These are phyloP conservation scores for Berberis vulgaris DNA, from an alignment of 164 flowering plant genomes.

Conservation along the genomic window DNA sequence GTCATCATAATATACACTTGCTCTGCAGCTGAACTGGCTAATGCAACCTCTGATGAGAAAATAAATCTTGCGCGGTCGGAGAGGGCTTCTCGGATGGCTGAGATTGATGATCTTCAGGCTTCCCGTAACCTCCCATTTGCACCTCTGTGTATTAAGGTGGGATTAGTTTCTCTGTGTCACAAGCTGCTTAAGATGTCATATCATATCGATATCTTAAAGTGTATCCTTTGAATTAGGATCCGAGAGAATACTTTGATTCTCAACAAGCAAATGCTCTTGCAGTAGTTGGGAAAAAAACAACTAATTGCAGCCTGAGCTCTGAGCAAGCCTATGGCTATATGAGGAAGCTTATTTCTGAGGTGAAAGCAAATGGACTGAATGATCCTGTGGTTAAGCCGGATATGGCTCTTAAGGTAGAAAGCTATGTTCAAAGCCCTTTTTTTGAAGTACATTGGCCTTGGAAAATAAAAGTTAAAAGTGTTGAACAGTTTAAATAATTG, in stretches of 20 bases:
- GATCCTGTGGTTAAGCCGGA: conserved; percentile 65
- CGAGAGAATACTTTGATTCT: conserved; percentile 94
- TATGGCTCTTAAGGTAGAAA: conserved; percentile 57
- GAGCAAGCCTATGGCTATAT: conserved; percentile 62
- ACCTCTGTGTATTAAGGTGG: conserved; percentile 61
- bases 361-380: conserved; percentile 47
- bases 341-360: conserved; percentile 44
- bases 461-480: neutral
- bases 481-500: no score
- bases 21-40: conserved; percentile 44
- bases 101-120: conserved; percentile 89
- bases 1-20: neutral
- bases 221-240: conserved; percentile 46
- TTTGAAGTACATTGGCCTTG: neutral
- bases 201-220: no score
- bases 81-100: conserved; percentile 50
- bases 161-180: conserved; percentile 29
- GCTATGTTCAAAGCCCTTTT: neutral
- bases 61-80: conserved; percentile 35
- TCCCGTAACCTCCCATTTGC: conserved; percentile 67
- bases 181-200: neutral
- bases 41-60: conserved; percentile 36
- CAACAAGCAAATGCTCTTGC: conserved; percentile 84
- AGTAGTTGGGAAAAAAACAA: conserved; percentile 28
- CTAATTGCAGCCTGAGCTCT: conserved; percentile 38